Evolutionary conservation across 805 yeast species (phyloP).

Genomic region (Zygosaccharomyces bisporus): DNA sequence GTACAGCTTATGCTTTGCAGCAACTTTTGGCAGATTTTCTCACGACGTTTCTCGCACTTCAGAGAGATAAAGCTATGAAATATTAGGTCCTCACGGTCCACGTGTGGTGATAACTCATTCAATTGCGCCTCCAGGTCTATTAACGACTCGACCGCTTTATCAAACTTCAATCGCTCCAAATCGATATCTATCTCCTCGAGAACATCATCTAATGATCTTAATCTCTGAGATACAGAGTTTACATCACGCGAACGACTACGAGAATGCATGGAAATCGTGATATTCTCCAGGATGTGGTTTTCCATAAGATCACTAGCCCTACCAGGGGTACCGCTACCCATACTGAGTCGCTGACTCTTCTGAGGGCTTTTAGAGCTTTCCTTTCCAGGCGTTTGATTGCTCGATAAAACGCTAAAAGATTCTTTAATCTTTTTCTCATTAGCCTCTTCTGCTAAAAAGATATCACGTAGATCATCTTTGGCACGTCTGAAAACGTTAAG

Average conservation of each 20-base stretch:
- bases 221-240: conserved; percentile 41
- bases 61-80: conserved; percentile 35
- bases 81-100: conserved; percentile 32
- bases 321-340: conserved; percentile 23
- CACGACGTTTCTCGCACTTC: conserved; percentile 35
- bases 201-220: conserved; percentile 54
- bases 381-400: conserved; percentile 36
- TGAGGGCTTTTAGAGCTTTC: conserved; percentile 34
- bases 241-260: conserved; percentile 51
- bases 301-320: conserved; percentile 20
- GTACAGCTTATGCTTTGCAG: conserved; percentile 35
- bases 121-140: conserved; percentile 36
- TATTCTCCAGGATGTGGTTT: conserved; percentile 48
- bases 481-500: conserved; percentile 57
- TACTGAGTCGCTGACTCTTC: conserved; percentile 35
- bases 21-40: conserved; percentile 34
- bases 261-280: conserved; percentile 60
- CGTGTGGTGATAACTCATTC: conserved; percentile 12
- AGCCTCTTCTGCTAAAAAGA: conserved; percentile 47
- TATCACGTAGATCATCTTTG: conserved; percentile 54
- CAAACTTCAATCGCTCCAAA: conserved; percentile 57
- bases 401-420: conserved; percentile 41
- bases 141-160: conserved; percentile 39
- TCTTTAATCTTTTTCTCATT: conserved; percentile 44
- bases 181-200: conserved; percentile 68